Evolutionary conservation across 1,284 basidiomycete species (phyloP).

Genomic region (Microbotryum silenes-acaulis): DNA sequence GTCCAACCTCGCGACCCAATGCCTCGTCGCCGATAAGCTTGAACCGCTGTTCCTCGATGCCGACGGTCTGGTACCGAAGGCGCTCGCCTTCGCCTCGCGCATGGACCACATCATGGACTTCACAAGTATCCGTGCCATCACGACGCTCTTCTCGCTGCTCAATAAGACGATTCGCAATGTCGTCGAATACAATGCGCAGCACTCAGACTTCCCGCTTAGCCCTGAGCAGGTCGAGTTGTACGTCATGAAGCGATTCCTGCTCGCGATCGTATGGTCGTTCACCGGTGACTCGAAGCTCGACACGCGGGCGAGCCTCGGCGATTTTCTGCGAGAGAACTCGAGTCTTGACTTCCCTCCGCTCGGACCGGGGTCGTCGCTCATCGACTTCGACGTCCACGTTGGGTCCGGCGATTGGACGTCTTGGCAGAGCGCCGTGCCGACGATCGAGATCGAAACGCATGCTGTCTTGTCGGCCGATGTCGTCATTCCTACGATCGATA

Average conservation of each 20-base stretch:
- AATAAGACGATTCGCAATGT: conserved; percentile 94
- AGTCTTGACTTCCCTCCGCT: conserved; percentile 77
- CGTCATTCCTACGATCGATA: conserved; percentile 97
- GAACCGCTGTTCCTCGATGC: conserved; percentile 67
- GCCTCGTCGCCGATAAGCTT: conserved; percentile 66
- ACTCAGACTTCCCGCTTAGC: conserved; percentile 86
- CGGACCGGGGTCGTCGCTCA: conserved; percentile 66
- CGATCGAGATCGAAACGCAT: conserved; percentile 94
- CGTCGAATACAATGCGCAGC: conserved; percentile 89
- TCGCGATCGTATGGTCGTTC: conserved; percentile 96
- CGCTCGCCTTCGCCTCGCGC: conserved; percentile 68
- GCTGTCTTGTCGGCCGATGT: conserved; percentile 91
- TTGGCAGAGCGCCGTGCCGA: conserved; percentile 87
- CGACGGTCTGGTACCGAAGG: conserved; percentile 70
- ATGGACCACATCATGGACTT: conserved; percentile 99
- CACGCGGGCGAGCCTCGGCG: conserved; percentile 79
- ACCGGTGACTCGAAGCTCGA: conserved; percentile 91
- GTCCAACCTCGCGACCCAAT: conserved; percentile 63
- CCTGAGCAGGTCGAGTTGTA: conserved; percentile 81
- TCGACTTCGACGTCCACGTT: conserved; percentile 93
- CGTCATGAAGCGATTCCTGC: conserved; percentile 77
- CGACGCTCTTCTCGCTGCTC: conserved; percentile 91
- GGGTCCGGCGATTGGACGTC: conserved; percentile 75
- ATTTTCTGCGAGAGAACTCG: conserved; percentile 74
- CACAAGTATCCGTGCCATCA: conserved; percentile 80